These are phyloP conservation scores for Neocatenulostroma microsporum DNA, from an alignment of 2,329 filamentous ascomycete genomes.

Conservation along the genomic window DNA sequence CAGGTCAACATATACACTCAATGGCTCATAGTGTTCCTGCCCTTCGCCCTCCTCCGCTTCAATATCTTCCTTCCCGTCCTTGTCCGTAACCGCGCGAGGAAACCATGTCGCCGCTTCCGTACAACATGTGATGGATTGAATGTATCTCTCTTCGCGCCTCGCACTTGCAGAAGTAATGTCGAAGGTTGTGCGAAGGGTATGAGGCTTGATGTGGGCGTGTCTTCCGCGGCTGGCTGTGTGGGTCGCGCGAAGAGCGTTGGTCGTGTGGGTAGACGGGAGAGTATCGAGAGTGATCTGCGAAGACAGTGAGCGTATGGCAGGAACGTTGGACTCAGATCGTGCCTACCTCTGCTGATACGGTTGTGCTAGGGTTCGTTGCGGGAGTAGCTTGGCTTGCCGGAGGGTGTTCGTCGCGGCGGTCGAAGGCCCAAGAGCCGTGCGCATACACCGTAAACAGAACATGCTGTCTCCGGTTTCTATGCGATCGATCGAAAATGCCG, in stretches of 20 bases:
- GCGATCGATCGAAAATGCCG: too few species aligned
- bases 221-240: conserved; percentile 2
- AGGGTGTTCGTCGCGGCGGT: neutral
- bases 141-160: conserved; percentile 45
- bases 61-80: conserved; percentile 48
- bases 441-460: conserved; percentile 14
- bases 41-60: conserved; percentile 47
- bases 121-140: conserved; percentile 53
- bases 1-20: too few species aligned
- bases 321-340: neutral
- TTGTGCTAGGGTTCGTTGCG: neutral
- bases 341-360: conserved; percentile 5
- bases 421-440: conserved; percentile 7
- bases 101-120: conserved; percentile 55
- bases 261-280: conserved; percentile 9
- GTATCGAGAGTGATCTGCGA: conserved; percentile 13
- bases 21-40: conserved; percentile 47
- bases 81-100: conserved; percentile 46
- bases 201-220: conserved; percentile 9
- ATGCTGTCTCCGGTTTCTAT: too few species aligned
- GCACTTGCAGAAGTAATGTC: conserved; percentile 32
- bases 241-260: conserved; percentile 7
- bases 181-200: conserved; percentile 15
- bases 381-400: conserved; percentile 2
- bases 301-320: conserved; percentile 1